These are phyloP conservation scores for Entonaema liquescens DNA, from an alignment of 495 filamentous ascomycete species.

Conservation along the genomic window DNA sequence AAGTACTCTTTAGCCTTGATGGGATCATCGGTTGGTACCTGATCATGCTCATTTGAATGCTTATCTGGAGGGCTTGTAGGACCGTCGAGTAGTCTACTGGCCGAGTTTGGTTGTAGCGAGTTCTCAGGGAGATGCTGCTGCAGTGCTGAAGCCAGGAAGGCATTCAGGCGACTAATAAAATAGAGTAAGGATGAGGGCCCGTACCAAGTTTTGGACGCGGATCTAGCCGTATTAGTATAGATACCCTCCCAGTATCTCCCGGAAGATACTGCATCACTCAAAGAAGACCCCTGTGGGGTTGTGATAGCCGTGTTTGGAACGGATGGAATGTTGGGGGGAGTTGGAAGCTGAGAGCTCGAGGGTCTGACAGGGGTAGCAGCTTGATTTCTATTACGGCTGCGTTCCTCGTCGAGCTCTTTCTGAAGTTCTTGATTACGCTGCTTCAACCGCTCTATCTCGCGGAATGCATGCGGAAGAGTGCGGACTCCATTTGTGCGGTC, in stretches of 20 bases:
- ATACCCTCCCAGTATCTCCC: constrained; percentile 42
- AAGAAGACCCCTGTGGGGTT: constrained; percentile 5
- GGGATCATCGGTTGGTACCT: background rate
- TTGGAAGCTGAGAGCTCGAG: constrained; percentile 6
- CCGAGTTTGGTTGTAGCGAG: constrained; percentile 26
- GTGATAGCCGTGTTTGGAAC: background rate
- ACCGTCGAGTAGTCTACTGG: constrained; percentile 10
- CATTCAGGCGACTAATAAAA: constrained; percentile 50
- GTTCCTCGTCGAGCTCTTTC: constrained; percentile 43
- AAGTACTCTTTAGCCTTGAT: constrained; percentile 20
- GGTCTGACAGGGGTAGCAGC: constrained; percentile 2
- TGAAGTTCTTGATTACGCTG: constrained; percentile 52
- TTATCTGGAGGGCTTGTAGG: constrained; percentile 11
- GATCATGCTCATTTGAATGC: background rate
- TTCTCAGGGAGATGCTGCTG: constrained; percentile 42
- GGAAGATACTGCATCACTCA: constrained; percentile 1
- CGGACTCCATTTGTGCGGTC: constrained; percentile 42
- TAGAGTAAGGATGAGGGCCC: constrained; percentile 52
- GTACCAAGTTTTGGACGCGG: constrained; percentile 47
- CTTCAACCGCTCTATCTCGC: constrained; percentile 55
- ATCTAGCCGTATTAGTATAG: constrained; percentile 43
- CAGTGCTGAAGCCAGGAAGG: constrained; percentile 44
- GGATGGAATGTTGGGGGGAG: constrained; percentile 3
- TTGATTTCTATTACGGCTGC: constrained; percentile 18
- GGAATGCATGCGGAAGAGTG: constrained; percentile 50